Evolutionary conservation across 441 rosid species (phyloP), one percentile per base, ranked within the genome.

Genomic region (Iberis amara): DNA sequence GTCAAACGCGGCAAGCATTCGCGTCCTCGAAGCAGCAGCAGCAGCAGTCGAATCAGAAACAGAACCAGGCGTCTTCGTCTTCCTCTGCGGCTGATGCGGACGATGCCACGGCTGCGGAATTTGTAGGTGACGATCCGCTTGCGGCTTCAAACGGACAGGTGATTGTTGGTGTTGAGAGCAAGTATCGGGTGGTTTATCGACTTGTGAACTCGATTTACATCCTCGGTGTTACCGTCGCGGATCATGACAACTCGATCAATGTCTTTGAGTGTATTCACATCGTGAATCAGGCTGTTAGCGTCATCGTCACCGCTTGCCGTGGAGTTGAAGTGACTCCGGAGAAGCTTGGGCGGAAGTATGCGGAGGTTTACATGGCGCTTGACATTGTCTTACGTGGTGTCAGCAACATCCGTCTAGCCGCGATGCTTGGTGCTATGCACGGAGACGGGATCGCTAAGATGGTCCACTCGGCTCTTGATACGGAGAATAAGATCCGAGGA

Each of bases 241-340:
- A 87, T 61, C 82, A 87, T 27, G 95, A 83, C 47, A 83, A 80
- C 72, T 78, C 90, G n/a, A 63, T 87, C 56, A 90, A 90, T 33
- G 96, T 90, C 0, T 90, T 90, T 39, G 96, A 90, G 76, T 87
- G 95, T 68, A 90, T 90, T 62, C 79, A 87, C 65, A 79, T 87
- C 47, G 98, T 90, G 11, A 90, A 90, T 60, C 96, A 90, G 47
- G 95, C 98, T 2, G 98, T 90, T 47, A 85, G 85, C 55, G 96
- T 87, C 11, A 53, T 90, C 36, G 95, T 90, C 4, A 73, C 98
- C 2, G 96, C 96, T 24, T 90, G 98, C 70, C 94, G 96, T 10
- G 98, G 98, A 26, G 95, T 90, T 2, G 98, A 87, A 8, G 98
- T 90, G 28, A 87, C 92, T 9, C 95, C 95, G 2, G 98, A 87